These are phyloP conservation scores for Odonthalia washingtoniensis DNA, from an alignment of 31 red algal genomes.

Conservation along the genomic window DNA sequence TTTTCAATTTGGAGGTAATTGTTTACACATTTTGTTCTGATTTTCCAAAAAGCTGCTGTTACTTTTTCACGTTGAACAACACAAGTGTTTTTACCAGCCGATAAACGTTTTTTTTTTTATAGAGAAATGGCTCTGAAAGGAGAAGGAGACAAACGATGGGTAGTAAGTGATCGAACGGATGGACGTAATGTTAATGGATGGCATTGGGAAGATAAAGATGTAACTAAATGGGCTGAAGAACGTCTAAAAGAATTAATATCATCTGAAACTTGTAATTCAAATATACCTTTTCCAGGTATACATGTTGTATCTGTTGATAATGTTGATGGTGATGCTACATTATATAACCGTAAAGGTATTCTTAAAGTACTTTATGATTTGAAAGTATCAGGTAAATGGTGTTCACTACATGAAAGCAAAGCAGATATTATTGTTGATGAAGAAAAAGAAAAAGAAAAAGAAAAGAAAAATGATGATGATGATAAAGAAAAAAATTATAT, in stretches of 20 bases:
- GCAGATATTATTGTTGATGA: too few species aligned
- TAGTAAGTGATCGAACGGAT: conserved; percentile 81
- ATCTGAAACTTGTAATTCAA: conserved; percentile 1
- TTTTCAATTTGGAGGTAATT: too few species aligned
- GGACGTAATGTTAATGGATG: conserved; percentile 91
- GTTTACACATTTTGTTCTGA: too few species aligned
- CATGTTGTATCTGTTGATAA: conserved; percentile 46
- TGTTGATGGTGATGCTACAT: conserved; percentile 85
- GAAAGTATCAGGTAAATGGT: conserved; percentile 80
- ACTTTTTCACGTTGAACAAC: too few species aligned
- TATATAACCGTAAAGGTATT: conserved; percentile 93
- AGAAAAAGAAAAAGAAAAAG: background rate
- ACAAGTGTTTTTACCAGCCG: too few species aligned
- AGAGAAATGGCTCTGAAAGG: conserved; percentile 78
- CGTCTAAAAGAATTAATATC: conserved; percentile 66
- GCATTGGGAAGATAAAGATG: conserved; percentile 96
- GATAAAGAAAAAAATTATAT: conserved; percentile 15
- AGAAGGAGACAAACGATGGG: conserved; percentile 90
- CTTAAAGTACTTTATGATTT: conserved; percentile 89
- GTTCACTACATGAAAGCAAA: background rate
- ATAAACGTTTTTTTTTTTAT: background rate
- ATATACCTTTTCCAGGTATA: background rate
- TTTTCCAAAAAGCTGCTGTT: too few species aligned
- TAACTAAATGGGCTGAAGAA: conserved; percentile 70
- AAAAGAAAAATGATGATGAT: too few species aligned